phyloP scores from a whole-genome alignment of 352 stramenopile species.

The Phytopythium boreale region DNA sequence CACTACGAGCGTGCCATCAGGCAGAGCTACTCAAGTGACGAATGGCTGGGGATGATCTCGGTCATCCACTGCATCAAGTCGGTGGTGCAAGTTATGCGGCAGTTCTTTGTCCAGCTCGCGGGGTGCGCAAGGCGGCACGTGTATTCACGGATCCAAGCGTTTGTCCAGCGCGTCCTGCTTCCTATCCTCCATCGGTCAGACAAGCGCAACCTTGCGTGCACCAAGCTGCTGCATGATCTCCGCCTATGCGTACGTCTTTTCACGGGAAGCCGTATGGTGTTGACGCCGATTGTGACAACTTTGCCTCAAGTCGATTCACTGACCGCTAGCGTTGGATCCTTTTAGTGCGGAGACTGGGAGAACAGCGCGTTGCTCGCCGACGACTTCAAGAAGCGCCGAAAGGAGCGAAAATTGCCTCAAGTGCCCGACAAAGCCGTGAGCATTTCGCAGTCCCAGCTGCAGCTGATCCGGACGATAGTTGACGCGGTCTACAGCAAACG shows the following conservation, averaged over 20 bases:
- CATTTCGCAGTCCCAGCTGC: constrained; percentile 38
- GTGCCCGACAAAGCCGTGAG: constrained; percentile 24
- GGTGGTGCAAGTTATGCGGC: constrained; percentile 38
- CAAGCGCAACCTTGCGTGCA: constrained; percentile 74
- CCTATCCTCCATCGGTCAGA: constrained; percentile 80
- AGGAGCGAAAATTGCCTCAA: constrained; percentile 38
- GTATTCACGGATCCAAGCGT: constrained; percentile 64
- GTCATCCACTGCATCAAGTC: constrained; percentile 73
- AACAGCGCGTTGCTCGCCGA: constrained; percentile 27
- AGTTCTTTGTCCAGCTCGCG: constrained; percentile 28
- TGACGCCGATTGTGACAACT: neutral
- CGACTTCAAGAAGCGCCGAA: constrained; percentile 54
- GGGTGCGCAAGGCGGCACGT: constrained; percentile 48
- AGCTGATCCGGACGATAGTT: constrained; percentile 50
- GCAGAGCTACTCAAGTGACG: constrained; percentile 64
- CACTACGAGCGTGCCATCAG: constrained; percentile 73
- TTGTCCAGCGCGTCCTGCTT: constrained; percentile 72
- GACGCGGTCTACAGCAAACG: constrained; percentile 64
- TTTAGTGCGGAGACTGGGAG: constrained; percentile 58
- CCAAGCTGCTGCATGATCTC: constrained; percentile 69
- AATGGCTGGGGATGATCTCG: constrained; percentile 57
- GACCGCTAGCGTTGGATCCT: neutral
- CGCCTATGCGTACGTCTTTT: constrained; percentile 41
- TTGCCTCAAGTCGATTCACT: neutral
- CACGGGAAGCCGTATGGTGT: neutral